Conservation (phyloP, 352 stramenopile genomes). For the Phytophthora crassamura region DNA sequence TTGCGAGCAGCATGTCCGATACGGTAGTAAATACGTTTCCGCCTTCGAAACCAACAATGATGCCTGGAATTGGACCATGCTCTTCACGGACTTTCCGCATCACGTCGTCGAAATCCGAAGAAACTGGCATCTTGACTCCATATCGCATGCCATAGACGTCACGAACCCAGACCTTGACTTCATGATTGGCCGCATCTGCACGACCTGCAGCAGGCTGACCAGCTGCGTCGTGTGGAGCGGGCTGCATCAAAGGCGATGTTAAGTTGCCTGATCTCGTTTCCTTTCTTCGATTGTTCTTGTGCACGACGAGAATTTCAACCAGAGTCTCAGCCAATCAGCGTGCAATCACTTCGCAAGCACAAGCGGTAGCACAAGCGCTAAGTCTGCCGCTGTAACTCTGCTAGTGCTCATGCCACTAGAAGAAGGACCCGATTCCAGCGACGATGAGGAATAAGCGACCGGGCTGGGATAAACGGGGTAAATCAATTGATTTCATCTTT, state of each 20-base stretch:
- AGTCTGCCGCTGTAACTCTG: slow-evolving; percentile 52
- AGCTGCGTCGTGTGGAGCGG: too few relatives aligned
- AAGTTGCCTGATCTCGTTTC: too few relatives aligned
- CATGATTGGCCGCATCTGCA: neutral
- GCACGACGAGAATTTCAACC: too few relatives aligned
- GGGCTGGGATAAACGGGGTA: too few relatives aligned
- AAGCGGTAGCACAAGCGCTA: slow-evolving; percentile 47
- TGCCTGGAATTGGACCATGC: neutral
- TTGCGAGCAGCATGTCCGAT: neutral
- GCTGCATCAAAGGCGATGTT: too few relatives aligned
- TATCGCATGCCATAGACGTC: neutral
- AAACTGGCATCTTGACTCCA: neutral
- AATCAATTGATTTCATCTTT: too few relatives aligned
- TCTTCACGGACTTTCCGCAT: neutral
- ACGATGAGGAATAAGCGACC: slow-evolving; percentile 18
- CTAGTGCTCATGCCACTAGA: slow-evolving; percentile 54
- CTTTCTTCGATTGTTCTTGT: too few relatives aligned
- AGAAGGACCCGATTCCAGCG: slow-evolving; percentile 40
- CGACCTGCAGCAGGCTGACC: too few relatives aligned
- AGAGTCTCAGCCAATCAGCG: too few relatives aligned
- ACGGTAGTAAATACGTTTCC: neutral
- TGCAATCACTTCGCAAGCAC: too few relatives aligned
- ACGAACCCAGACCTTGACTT: slow-evolving; percentile 3
- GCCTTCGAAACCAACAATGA: slow-evolving; percentile 5
- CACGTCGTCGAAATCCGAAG: neutral